Base-by-base conservation (phyloP, 495 filamentous ascomycete genomes). In the Peziza echinospora region DNA sequence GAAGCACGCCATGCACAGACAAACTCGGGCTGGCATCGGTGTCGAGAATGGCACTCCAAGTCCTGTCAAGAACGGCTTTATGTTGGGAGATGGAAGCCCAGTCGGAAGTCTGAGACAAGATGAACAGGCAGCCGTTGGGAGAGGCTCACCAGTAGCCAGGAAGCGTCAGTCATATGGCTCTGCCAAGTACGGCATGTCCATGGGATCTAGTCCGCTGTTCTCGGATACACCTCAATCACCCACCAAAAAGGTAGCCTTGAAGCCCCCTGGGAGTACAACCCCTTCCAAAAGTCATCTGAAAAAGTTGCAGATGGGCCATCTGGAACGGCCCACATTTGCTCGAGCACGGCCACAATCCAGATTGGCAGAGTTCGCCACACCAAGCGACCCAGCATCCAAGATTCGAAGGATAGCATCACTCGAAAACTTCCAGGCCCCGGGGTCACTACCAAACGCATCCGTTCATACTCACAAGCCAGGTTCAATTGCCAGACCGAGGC, bases 11-110 rank as follows among this genome's bases (percentile, higher is more conserved):
- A 21, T 45, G 34, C 53, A 55, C 24, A 41, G 53, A 22, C 52
- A 55, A 24, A 51, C 50, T 22, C 52, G 53, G 45, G 53, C 53
- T 19, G 53, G 53, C 19, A 48, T 55, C 26, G 53, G 53, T 40
- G 53, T 55, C 11, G 53, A 55, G 45, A 55, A 55, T 43, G 53
- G 53, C 51, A 76, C 79, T 43, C 64, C 75, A 13, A 93, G 81
- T 53, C 84, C 86, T 1, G 78, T 83, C 19, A 94, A 94, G 67
- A 70, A 86, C 41, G 74, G 86, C 48, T 92, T 84, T 58, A 63
- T 87, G 26, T 82, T 89, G 52, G 75, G 75, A 10, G 65, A 68
- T 9, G 65, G 74, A 0, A 72, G 64, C 42, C 30, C 30, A 13
- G 30, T 65, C 79, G 42, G 64, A 67, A 22, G n/a, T 52, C n/a